Base-by-base conservation (phyloP, 441 rosid species). In the Capsella rubella region DNA sequence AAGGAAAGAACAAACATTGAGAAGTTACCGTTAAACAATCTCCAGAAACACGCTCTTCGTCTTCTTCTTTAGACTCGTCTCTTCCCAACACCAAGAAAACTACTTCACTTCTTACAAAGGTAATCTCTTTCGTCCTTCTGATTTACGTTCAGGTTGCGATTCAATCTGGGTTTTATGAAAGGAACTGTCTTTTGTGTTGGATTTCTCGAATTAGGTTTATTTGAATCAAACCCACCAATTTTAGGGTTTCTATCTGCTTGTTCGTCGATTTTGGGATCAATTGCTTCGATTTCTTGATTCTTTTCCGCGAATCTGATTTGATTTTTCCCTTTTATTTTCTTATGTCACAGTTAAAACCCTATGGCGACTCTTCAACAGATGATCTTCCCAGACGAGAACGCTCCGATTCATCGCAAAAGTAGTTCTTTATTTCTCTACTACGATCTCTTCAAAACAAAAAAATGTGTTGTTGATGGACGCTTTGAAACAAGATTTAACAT, bases 361-460 rank as follows among this genome's bases (percentile, higher is more conserved):
- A 72, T 78, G 77, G 70, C 73, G 66, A 78, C 72, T 64, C 70
- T 50, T 72, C 73, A 66, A 29, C 69, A 14, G 21, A 71, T 72
- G 81, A 67, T 78, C 9, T 72, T 78, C 66, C 73, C 78, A 0
- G 77, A 78, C 70, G 77, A 78, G 70, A 78, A 78, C 59, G 77
- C 77, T 67, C 70, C 64, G 4, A 59, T 78, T 47, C 81, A 67
- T 46, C 74, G 69, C 51, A 72, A 78, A 61, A 72, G 74, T 78
- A 71, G 0, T 35, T 28, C 0, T 13, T 4, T 6, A 4, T 40
- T 40, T 28, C 8, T 37, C 60, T 55, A 4, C 13, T 31, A 12
- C 28, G 28, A 8, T 46, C 37, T 54, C 47, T 42, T 51, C 18
- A 4, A 25, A 40, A 9, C 14, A 27, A 29, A 6, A 21, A 21